Percentiles rank a stretch among this genome's conserved stretches.
These are phyloP conservation scores for Colletotrichum kahawae DNA, from an alignment of 2,329 filamentous ascomycete species.

Conservation along the genomic window DNA sequence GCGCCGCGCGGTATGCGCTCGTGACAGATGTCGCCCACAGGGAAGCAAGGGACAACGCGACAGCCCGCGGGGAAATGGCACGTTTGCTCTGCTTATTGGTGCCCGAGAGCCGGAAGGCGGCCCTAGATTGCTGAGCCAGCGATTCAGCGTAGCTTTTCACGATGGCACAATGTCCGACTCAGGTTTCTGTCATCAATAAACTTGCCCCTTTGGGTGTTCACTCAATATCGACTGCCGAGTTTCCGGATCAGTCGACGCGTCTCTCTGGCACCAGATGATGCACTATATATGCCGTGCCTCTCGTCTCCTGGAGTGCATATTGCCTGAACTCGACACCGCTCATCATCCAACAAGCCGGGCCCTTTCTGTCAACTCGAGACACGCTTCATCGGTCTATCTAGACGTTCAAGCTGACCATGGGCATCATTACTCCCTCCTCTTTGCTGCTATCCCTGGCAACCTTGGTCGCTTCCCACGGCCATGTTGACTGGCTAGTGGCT, in stretches of 20 bases:
- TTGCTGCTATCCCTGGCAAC: conserved; percentile 26
- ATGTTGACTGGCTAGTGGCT: conserved; percentile 33
- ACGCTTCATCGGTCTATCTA: not conserved
- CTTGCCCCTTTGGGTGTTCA: not conserved
- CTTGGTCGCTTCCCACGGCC: conserved; percentile 33
- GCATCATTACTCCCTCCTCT: conserved; percentile 6
- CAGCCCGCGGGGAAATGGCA: not conserved
- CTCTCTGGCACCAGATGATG: not conserved
- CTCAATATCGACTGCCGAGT: not conserved
- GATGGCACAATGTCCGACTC: not conserved
- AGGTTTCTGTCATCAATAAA: not conserved
- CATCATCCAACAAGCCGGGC: not conserved
- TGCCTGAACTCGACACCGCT: conserved; percentile 11
- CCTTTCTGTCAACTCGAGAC: not conserved
- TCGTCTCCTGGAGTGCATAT: not conserved
- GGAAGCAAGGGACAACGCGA: not conserved
- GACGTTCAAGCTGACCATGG: not conserved
- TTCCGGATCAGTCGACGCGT: not conserved
- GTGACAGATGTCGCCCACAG: not conserved
- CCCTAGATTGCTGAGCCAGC: not conserved
- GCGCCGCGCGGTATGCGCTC: not conserved
- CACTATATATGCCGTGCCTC: conserved; percentile 12
- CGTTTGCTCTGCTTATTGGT: not conserved
- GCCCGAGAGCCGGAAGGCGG: not conserved
- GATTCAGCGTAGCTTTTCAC: not conserved